phyloP scores from a whole-genome alignment of 2,329 filamentous ascomycete genomes.

The Thielaviopsis musarum region DNA sequence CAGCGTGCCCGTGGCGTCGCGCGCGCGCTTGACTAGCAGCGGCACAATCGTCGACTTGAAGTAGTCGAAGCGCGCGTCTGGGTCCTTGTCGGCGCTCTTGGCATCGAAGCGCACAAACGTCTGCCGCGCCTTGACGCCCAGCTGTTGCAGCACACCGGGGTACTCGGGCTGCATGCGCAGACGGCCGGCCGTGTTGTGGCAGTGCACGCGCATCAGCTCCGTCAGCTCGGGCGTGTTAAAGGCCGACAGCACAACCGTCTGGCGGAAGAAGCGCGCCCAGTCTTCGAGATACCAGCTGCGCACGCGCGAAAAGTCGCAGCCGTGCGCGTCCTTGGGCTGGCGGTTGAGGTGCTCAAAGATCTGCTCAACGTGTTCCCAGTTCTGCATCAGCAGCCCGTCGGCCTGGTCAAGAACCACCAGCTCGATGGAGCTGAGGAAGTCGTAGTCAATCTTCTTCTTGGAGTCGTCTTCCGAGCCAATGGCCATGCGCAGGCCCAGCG shows the following conservation, averaged over 20 bases:
- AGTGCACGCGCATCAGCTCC: slow-evolving; percentile 56
- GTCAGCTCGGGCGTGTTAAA: slow-evolving; percentile 84
- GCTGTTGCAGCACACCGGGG: slow-evolving; percentile 53
- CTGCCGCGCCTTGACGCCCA: slow-evolving; percentile 59
- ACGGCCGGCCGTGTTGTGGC: slow-evolving; percentile 68
- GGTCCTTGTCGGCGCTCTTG: slow-evolving; percentile 40
- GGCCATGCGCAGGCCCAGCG: slow-evolving; percentile 75
- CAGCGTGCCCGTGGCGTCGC: slow-evolving; percentile 51
- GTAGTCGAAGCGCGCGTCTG: slow-evolving; percentile 78
- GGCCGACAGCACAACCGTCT: slow-evolving; percentile 65
- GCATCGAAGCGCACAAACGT: slow-evolving; percentile 82
- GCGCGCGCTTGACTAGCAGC: slow-evolving; percentile 50
- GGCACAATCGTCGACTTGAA: slow-evolving; percentile 74
- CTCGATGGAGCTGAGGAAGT: slow-evolving; percentile 90
- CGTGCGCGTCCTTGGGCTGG: slow-evolving; percentile 76
- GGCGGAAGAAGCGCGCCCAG: slow-evolving; percentile 62
- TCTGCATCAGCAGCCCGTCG: slow-evolving; percentile 90
- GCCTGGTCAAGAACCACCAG: slow-evolving; percentile 80
- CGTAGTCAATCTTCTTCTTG: slow-evolving; percentile 50
- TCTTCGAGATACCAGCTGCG: slow-evolving; percentile 86
- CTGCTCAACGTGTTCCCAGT: slow-evolving; percentile 90
- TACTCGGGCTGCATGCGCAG: slow-evolving; percentile 52
- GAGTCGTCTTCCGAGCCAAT: slow-evolving; percentile 60
- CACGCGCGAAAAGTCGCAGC: slow-evolving; percentile 84
- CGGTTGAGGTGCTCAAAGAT: slow-evolving; percentile 84